Conservation (phyloP, 148 eudicot species). For the Camellia japonica region DNA sequence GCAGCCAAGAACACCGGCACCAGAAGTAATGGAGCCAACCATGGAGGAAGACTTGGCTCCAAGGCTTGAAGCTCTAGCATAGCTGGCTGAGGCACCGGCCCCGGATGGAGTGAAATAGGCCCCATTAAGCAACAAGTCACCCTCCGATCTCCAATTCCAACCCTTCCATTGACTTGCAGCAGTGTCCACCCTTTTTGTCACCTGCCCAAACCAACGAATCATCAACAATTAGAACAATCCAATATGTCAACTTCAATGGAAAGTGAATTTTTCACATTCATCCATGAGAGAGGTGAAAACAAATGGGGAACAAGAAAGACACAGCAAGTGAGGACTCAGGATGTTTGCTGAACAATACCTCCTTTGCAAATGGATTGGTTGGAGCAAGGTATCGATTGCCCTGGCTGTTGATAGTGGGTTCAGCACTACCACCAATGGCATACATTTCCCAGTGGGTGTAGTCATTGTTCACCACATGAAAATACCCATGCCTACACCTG, state of each 20-base stretch:
- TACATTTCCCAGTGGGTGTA: slow-evolving; percentile 99
- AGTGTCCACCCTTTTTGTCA: slow-evolving; percentile 82
- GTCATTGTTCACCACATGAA: slow-evolving; percentile 96
- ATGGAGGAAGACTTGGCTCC: slow-evolving; percentile 88
- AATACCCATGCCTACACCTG: slow-evolving; percentile 93
- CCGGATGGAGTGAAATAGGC: slow-evolving; percentile 90
- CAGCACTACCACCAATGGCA: slow-evolving; percentile 91
- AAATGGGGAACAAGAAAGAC: not conserved
- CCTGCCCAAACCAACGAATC: slow-evolving; percentile 36
- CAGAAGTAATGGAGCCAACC: slow-evolving; percentile 74
- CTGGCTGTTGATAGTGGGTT: slow-evolving; percentile 91
- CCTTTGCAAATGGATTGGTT: slow-evolving; percentile 65
- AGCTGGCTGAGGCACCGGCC: slow-evolving; percentile 82
- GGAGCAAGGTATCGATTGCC: slow-evolving; percentile 93
- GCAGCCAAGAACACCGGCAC: slow-evolving; percentile 79
- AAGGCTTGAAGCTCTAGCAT: slow-evolving; percentile 82
- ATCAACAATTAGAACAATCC: not conserved
- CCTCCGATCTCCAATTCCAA: slow-evolving; percentile 98
- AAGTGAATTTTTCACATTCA: not conserved
- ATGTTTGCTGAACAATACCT: slow-evolving; percentile 37
- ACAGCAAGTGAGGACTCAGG: not conserved
- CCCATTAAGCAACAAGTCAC: slow-evolving; percentile 80
- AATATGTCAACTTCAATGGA: not conserved
- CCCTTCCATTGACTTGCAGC: slow-evolving; percentile 53
- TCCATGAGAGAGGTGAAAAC: not conserved